A percentile compares a stretch with the other conserved stretches of the same genome.
Conservation (phyloP, 257 asterid genomes). For the Ajuga chamaepitys region DNA sequence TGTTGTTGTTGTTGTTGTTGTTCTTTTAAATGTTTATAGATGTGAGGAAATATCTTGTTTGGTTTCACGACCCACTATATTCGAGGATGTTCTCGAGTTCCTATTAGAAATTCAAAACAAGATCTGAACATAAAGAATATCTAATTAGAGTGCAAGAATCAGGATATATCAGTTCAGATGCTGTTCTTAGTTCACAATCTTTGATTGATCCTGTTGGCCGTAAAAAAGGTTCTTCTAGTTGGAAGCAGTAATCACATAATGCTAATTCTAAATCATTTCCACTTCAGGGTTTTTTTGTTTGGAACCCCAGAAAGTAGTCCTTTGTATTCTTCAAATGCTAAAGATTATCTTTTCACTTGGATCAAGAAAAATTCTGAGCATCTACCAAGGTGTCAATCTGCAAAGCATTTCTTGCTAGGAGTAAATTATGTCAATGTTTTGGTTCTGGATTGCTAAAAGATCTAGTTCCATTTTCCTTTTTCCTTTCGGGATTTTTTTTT, state of each 20-base stretch:
- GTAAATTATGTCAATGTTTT: not conserved
- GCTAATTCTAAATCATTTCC: not conserved
- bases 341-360: not conserved
- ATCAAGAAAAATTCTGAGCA: not conserved
- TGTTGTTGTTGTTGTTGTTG: too few relatives aligned
- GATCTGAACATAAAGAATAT: not conserved
- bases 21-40: not conserved
- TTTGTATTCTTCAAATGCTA: not conserved
- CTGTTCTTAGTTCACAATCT: not conserved
- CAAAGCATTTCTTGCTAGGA: not conserved
- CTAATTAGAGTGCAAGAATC: not conserved
- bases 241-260: not conserved
- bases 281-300: not conserved
- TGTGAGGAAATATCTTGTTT: not conserved
- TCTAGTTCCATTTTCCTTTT: too few relatives aligned
- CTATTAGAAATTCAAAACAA: not conserved
- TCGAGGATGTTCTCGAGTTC: conserved; percentile 5
- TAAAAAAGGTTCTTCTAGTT: not conserved
- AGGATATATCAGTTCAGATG: not conserved
- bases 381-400: not conserved
- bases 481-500: not conserved
- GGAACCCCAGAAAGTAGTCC: not conserved
- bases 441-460: not conserved
- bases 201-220: conserved; percentile 2
- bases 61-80: not conserved